Evolutionary conservation across 257 asterid genomes (phyloP), one percentile per base, ranked within the genome.

Genomic region (Solanum phureja): DNA sequence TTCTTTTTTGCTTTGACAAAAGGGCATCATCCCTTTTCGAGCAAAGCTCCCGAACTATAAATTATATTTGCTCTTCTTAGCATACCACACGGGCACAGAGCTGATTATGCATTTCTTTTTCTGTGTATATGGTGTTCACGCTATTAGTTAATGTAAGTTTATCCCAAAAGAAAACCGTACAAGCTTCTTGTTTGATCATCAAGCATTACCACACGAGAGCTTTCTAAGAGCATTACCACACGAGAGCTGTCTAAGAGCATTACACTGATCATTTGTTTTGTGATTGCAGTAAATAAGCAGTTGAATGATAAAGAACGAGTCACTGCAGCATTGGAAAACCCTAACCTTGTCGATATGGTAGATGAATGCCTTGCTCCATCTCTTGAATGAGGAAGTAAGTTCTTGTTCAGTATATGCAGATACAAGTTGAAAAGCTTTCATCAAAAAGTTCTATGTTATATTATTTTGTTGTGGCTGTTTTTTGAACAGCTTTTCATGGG

Each of bases 231-330:
- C n/a, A 16, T 16, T 5, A 19, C 19, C 7, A 24, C 33, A 81
- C 3, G 85, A 29, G 27, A 27, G 68, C n/a, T 29, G 29, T 81
- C 56, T 29, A 49, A 27, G 69, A 49, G 31, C n/a, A 16, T 16
- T 5, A 19, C 19, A 3, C 10, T 3, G 86, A 82, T 66, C 1
- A 16, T 24, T 68, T 85, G 11, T 86, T 69, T 85, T 88, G 35
- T 69, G 66, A 81, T 75, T 89, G 94, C 93, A 96, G 99, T 96
- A 68, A 96, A 95, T 90, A 96, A 97, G 86, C 99, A 97, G 91
- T 90, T 97, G 95, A 97, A 95, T 6, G 99, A 97, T 90, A 97
- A 97, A 90, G 99, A 97, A 90, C 93, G 99, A 11, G 98, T 97
- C 13, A 97, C 98, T 5, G 99, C 98, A 86, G 99, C 98, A 84